Evolutionary conservation across 228 moss, liverwort and hornwort species (phyloP).

Genomic region (Sphagnum magellanicum): DNA sequence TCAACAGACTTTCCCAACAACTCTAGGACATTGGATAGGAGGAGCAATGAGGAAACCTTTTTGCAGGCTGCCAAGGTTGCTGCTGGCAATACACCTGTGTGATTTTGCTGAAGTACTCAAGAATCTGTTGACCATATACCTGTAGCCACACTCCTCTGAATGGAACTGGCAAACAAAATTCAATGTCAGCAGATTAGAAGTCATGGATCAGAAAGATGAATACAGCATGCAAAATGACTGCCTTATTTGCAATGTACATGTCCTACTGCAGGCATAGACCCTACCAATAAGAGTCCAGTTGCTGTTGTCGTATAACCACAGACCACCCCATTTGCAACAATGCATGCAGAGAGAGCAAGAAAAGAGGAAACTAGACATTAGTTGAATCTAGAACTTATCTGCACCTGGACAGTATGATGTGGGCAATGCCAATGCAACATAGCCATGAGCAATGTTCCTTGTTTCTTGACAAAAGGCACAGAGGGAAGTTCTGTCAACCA

Average conservation of each 20-base stretch:
- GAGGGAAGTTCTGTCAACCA: constrained; percentile 30
- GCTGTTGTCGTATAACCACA: no score
- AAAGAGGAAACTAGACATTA: no score
- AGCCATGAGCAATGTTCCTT: constrained; percentile 73
- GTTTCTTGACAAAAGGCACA: constrained; percentile 21
- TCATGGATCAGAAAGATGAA: no score
- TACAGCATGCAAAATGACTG: no score
- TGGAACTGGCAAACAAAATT: constrained; percentile 60
- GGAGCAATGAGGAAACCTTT: no score
- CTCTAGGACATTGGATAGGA: no score
- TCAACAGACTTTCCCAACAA: no score
- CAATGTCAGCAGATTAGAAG: not conserved
- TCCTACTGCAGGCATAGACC: no score
- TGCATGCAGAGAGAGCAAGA: no score
- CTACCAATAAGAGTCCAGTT: no score
- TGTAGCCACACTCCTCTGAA: constrained; percentile 93
- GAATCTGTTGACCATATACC: constrained; percentile 73
- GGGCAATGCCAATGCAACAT: constrained; percentile 77
- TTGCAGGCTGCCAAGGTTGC: constrained; percentile 24
- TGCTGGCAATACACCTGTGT: constrained; percentile 72
- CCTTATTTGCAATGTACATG: no score
- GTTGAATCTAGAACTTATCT: not conserved
- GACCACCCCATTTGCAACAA: no score
- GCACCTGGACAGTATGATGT: constrained; percentile 96
- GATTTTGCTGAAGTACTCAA: constrained; percentile 78